Evolutionary conservation across 768 basidiomycete genomes (phyloP).

Genomic region (Trametes cubensis): DNA sequence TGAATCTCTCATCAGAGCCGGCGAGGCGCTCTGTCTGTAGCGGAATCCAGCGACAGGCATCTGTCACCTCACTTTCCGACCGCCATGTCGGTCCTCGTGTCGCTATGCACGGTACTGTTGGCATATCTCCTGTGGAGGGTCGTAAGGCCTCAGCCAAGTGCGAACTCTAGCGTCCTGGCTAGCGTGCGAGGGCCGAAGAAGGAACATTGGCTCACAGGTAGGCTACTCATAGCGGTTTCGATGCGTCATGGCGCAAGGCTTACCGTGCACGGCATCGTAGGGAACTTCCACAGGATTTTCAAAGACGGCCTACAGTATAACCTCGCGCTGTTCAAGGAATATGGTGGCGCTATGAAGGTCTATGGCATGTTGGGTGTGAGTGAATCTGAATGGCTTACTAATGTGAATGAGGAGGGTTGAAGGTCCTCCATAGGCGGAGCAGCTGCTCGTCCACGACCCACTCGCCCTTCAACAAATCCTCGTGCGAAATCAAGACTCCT

Average conservation of each 20-base stretch:
- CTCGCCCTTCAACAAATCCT: conserved; percentile 26
- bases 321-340: conserved; percentile 33
- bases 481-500: conserved; percentile 25
- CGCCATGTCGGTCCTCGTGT: too few species aligned
- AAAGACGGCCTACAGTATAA: conserved; percentile 39
- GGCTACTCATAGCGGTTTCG: not conserved
- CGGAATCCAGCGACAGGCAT: too few species aligned
- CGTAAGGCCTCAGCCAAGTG: not conserved
- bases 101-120: not conserved
- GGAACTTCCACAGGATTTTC: conserved; percentile 38
- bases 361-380: conserved; percentile 41
- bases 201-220: conserved; percentile 42
- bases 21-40: too few species aligned
- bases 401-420: not conserved
- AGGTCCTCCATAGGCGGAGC: conserved; percentile 5
- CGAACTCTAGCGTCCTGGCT: not conserved
- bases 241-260: not conserved
- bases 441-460: conserved; percentile 29
- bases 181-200: conserved; percentile 35
- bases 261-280: conserved; percentile 21
- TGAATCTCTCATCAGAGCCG: too few species aligned
- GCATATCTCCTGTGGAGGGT: not conserved
- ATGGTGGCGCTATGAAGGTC: conserved; percentile 40
- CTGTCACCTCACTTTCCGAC: too few species aligned
- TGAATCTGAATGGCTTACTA: not conserved